phyloP scores from a whole-genome alignment of 1,139 yeast species.

The Magnusiomyces sp. region DNA sequence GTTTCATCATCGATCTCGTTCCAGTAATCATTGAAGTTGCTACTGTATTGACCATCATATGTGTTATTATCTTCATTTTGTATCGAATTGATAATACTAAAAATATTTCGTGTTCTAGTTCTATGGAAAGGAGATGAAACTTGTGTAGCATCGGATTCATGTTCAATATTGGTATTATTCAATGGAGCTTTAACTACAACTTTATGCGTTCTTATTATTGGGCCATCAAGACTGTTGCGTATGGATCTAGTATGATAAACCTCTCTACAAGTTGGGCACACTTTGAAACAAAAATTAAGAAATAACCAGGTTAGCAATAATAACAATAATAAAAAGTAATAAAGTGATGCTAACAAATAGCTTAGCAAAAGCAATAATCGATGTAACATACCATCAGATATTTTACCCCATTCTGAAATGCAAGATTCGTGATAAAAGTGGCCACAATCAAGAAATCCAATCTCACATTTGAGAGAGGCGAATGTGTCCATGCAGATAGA shows the following conservation, averaged over 20 bases:
- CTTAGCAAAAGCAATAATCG: background rate
- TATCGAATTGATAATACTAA: too few relatives aligned
- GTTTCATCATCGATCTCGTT: conserved; percentile 1
- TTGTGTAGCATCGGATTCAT: too few relatives aligned
- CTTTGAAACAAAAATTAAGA: conserved; percentile 13
- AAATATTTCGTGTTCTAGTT: too few relatives aligned
- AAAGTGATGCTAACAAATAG: too few relatives aligned
- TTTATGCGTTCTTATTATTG: conserved; percentile 13
- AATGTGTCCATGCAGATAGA: background rate
- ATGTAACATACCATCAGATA: background rate
- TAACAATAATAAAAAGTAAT: too few relatives aligned
- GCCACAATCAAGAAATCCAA: background rate
- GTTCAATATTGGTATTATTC: too few relatives aligned
- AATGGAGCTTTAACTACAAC: conserved; percentile 4
- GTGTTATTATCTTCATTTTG: too few relatives aligned
- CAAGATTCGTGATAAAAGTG: background rate
- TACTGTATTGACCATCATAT: too few relatives aligned
- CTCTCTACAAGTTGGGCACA: conserved; percentile 47
- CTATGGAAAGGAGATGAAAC: too few relatives aligned
- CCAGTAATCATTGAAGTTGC: background rate
- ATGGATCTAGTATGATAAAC: conserved; percentile 25
- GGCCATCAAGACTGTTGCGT: conserved; percentile 14
- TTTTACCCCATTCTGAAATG: too few relatives aligned
- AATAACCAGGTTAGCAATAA: too few relatives aligned
- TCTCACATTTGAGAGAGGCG: background rate